A percentile compares a stretch with the other conserved stretches of the same genome.
phyloP scores from a whole-genome alignment of 1,284 basidiomycete genomes.

The Cryptococcus sp. region DNA sequence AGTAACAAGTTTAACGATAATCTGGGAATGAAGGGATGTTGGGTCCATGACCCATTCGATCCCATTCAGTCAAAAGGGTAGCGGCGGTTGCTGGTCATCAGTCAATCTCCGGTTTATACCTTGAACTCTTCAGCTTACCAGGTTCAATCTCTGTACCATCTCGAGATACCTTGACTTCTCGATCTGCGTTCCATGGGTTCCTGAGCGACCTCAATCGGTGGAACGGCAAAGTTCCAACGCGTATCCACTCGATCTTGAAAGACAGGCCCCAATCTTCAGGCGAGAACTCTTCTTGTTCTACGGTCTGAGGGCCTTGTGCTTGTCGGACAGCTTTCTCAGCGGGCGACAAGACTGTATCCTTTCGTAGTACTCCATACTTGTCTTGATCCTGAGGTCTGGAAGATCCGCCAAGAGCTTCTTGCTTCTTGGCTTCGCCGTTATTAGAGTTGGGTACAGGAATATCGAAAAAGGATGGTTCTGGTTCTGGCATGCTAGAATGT shows the following conservation, averaged over 20 bases:
- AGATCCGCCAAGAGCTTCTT: conserved; percentile 19
- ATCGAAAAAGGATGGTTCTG: conserved; percentile 1
- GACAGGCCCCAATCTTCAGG: conserved; percentile 60
- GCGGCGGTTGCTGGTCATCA: conserved; percentile 57
- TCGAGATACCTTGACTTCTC: conserved; percentile 84
- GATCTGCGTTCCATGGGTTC: conserved; percentile 88
- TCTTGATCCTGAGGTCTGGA: conserved; percentile 13
- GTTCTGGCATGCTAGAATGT: conserved; percentile 10
- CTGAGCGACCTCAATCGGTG: conserved; percentile 69
- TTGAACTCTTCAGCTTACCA: conserved; percentile 7
- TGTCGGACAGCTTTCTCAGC: conserved; percentile 10
- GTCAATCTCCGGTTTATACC: not conserved
- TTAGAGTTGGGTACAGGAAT: not conserved
- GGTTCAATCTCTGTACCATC: conserved; percentile 92
- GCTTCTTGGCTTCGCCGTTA: conserved; percentile 9
- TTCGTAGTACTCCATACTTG: conserved; percentile 30
- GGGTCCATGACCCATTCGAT: conserved; percentile 18
- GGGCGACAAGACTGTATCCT: conserved; percentile 28
- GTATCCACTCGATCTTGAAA: conserved; percentile 83
- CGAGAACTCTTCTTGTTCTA: conserved; percentile 10
- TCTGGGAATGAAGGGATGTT: not conserved
- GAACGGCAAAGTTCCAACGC: conserved; percentile 71
- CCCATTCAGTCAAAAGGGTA: conserved; percentile 72
- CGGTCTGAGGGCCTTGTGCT: conserved; percentile 2
- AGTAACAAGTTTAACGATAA: not conserved